phyloP scores from a whole-genome alignment of 495 filamentous ascomycete species.

The Oleoguttula mirabilis region DNA sequence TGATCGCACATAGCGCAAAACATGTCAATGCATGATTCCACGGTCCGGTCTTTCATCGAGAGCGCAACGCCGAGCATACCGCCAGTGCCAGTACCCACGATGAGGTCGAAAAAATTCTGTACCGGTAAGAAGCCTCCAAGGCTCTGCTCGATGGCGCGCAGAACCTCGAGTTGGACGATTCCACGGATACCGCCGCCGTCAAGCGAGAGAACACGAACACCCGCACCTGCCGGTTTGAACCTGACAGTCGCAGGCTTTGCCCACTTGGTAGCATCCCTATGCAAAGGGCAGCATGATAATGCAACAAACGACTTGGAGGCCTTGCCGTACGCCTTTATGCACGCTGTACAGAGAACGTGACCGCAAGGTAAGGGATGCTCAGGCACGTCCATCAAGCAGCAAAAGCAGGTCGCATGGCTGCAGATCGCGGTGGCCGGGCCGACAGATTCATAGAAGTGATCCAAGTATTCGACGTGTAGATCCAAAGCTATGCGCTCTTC shows the following conservation, averaged over 20 bases:
- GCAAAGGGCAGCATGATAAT: constrained; percentile 16
- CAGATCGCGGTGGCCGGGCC: constrained; percentile 12
- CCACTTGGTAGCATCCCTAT: constrained; percentile 13
- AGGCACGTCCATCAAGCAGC: constrained; percentile 40
- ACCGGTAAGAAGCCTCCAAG: constrained; percentile 19
- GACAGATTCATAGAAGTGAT: constrained; percentile 24
- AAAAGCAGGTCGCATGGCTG: constrained; percentile 36
- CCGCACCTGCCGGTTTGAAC: constrained; percentile 16
- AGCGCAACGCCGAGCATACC: constrained; percentile 47
- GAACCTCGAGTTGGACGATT: constrained; percentile 22
- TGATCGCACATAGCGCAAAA: constrained; percentile 34
- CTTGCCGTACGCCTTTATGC: constrained; percentile 29
- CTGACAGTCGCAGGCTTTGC: constrained; percentile 8
- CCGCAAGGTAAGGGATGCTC: constrained; percentile 46
- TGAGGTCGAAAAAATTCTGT: constrained; percentile 25
- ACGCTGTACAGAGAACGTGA: constrained; percentile 44
- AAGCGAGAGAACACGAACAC: constrained; percentile 40
- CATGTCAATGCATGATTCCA: constrained; percentile 32
- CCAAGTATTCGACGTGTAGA: constrained; percentile 27
- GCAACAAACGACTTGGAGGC: constrained; percentile 1
- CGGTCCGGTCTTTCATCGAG: constrained; percentile 36
- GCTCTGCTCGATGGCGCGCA: constrained; percentile 17
- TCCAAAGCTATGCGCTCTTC: constrained; percentile 26
- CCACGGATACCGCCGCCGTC: constrained; percentile 36
- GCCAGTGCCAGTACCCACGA: constrained; percentile 35